Evolutionary conservation across 2,329 filamentous ascomycete genomes (phyloP), one percentile per base, ranked within the genome.

Genomic region (Rugonectria rugulosa): DNA sequence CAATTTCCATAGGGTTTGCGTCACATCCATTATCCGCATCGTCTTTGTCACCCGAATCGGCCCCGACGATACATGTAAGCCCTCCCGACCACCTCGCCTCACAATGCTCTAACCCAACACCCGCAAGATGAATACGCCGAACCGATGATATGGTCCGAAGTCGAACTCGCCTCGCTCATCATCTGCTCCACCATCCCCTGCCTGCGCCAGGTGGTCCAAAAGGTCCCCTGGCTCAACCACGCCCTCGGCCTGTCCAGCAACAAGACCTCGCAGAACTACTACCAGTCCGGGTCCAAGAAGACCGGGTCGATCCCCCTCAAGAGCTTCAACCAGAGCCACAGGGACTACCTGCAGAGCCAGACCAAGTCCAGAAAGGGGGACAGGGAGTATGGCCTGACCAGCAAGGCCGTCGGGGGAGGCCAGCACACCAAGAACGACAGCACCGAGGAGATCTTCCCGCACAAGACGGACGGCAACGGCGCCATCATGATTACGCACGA

Each of bases 121-220:
- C 11, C 3, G 5, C 3, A 20, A 45, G 42, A 47, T 21, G 44
- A 47, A 36, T 47, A 37, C 24, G 44, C 24, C 8, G 60, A 70
- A 6, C 65, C 69, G 2, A 54, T 69, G 24, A 62, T 73, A 27
- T 72, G 68, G 70, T 69, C 70, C 10, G 61, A 68, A 57, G 64
- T 66, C 14, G 67, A 74, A 50, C 54, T 72, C 6, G 68, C 64
- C 42, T 58, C 67, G n/a, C 64, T 74, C 3, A 61, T 74, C 8
- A 60, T 70, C 17, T 72, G 69, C 58, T 69, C 71, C 6, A 70
- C 65, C 40, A 69, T 72, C 20, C 71, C 68, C 3, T 72, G 70
- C 6, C 51, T 73, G 6, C 63, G 68, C 38, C 68, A 69, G 26
- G 56, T 72, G 17, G 59, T 67, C n/a, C 58, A 66, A 7, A 66